A percentile compares a stretch with the other conserved stretches of the same genome.
These are phyloP conservation scores for Dryas drummondii DNA, from an alignment of 306 rosid species.

Conservation along the genomic window DNA sequence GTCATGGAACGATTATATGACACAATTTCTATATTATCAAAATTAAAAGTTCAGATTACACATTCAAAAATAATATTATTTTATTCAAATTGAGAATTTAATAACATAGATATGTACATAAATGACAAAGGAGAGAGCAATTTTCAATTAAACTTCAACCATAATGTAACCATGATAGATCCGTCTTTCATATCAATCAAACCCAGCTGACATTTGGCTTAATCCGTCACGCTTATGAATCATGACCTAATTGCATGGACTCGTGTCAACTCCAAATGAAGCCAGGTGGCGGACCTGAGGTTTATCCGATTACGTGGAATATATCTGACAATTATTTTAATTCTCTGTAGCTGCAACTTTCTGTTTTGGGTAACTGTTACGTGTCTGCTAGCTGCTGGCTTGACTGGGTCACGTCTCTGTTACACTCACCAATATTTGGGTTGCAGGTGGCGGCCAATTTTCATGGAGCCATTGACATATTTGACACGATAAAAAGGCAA, in stretches of 20 bases:
- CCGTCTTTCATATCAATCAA: background rate
- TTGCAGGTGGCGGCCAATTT: slow-evolving; percentile 16
- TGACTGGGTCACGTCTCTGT: background rate
- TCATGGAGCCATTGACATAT: background rate
- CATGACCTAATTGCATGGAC: background rate
- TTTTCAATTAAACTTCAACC: too few relatives aligned
- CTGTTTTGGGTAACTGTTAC: slow-evolving; percentile 9
- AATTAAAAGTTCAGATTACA: too few relatives aligned
- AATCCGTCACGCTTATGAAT: slow-evolving; percentile 29
- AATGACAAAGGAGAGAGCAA: too few relatives aligned
- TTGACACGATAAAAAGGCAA: background rate
- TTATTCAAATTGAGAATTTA: too few relatives aligned
- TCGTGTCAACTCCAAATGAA: background rate
- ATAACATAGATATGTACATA: too few relatives aligned
- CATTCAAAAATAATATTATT: too few relatives aligned
- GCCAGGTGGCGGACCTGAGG: background rate
- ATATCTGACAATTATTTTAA: background rate
- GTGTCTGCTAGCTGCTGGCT: background rate
- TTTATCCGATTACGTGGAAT: background rate
- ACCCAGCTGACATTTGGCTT: slow-evolving; percentile 5
- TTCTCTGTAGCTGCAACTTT: background rate
- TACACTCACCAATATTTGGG: slow-evolving; percentile 4
- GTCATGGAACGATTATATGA: too few relatives aligned
- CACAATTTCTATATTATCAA: too few relatives aligned
- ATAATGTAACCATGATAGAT: too few relatives aligned